These are phyloP conservation scores for Lachnellula subtilissima DNA, from an alignment of 2,329 filamentous ascomycete species.

Conservation along the genomic window DNA sequence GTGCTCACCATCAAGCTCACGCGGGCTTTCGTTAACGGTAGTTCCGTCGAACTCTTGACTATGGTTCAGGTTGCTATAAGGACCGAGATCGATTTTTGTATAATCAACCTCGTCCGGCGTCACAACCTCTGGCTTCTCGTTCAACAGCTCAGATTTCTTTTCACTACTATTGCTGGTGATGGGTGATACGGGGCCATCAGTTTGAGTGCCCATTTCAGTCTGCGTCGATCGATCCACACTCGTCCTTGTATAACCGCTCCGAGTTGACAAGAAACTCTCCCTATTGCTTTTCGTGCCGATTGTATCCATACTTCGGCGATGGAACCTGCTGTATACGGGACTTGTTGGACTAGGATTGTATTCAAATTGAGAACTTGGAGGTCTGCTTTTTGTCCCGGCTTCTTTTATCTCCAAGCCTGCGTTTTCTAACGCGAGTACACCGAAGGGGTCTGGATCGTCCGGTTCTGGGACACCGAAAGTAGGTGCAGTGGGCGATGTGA, in stretches of 20 bases:
- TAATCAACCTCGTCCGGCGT: slow-evolving; percentile 53
- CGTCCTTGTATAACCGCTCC: slow-evolving; percentile 41
- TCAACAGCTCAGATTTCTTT: slow-evolving; percentile 28
- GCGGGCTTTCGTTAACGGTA: slow-evolving; percentile 31
- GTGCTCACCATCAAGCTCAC: slow-evolving; percentile 23
- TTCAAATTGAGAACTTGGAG: slow-evolving; percentile 75
- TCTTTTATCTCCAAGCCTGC: slow-evolving; percentile 86
- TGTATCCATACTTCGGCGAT: slow-evolving; percentile 65
- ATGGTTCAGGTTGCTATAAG: slow-evolving; percentile 30
- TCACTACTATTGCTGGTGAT: slow-evolving; percentile 47
- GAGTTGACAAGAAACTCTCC: slow-evolving; percentile 70
- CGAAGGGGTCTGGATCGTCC: slow-evolving; percentile 87
- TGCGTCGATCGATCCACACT: slow-evolving; percentile 60
- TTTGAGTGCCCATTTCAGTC: slow-evolving; percentile 62
- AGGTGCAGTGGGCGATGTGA: slow-evolving; percentile 37
- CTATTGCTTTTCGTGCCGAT: slow-evolving; percentile 56
- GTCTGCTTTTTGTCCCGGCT: slow-evolving; percentile 71
- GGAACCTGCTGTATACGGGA: slow-evolving; percentile 55
- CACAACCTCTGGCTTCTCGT: slow-evolving; percentile 37
- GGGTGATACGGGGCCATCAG: slow-evolving; percentile 49
- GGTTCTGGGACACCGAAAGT: slow-evolving; percentile 73
- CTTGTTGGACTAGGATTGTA: slow-evolving; percentile 73
- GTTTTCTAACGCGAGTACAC: slow-evolving; percentile 84
- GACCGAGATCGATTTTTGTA: slow-evolving; percentile 52
- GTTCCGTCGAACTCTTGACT: slow-evolving; percentile 29